phyloP scores from a whole-genome alignment of 2,329 filamentous ascomycete genomes.

The Colletotrichum liaoningense region DNA sequence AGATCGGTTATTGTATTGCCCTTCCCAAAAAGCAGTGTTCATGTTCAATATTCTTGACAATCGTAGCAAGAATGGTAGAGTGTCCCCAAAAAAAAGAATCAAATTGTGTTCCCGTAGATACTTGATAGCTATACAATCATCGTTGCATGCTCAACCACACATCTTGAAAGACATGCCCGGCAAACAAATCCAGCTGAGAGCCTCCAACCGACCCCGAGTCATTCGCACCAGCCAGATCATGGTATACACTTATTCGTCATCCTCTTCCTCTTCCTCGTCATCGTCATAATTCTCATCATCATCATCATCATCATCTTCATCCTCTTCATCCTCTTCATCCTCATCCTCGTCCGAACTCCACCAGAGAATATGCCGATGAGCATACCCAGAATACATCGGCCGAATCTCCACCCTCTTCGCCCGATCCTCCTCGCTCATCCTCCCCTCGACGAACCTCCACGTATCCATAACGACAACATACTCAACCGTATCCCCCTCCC shows the following conservation, averaged over 20 bases:
- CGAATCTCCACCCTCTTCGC: neutral
- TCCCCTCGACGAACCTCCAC: constrained; percentile 7
- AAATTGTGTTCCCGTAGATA: too few relatives aligned
- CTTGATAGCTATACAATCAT: too few relatives aligned
- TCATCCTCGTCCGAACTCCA: neutral
- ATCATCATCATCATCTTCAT: neutral
- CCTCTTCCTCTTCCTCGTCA: neutral
- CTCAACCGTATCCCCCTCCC: constrained; percentile 18
- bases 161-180: too few relatives aligned
- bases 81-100: too few relatives aligned
- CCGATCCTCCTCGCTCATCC: constrained; percentile 18
- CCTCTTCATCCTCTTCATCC: neutral
- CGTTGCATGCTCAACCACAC: too few relatives aligned
- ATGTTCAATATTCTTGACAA: too few relatives aligned
- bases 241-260: neutral
- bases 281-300: neutral
- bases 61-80: too few relatives aligned
- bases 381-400: neutral
- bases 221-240: too few relatives aligned
- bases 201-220: too few relatives aligned
- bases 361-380: neutral
- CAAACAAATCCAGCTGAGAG: too few relatives aligned
- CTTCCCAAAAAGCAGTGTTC: too few relatives aligned
- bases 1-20: too few relatives aligned
- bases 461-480: constrained; percentile 28